Evolutionary conservation across 371 early-diverging fungal genomes (phyloP).

Genomic region (Rhizopus delemar): DNA sequence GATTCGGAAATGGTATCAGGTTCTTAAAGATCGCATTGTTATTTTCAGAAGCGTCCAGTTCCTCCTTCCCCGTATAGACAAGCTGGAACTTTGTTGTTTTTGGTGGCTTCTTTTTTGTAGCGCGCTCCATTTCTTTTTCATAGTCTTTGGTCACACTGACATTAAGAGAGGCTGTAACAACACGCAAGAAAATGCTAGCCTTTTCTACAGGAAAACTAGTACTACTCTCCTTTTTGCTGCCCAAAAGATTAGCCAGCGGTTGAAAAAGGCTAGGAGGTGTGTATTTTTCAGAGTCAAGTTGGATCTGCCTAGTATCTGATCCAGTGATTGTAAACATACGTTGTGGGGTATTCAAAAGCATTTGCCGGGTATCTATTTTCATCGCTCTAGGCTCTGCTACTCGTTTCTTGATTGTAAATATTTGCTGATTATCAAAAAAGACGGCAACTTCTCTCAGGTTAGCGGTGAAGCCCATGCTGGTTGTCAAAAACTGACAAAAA

Average conservation of each 20-base stretch:
- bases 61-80: slow-evolving; percentile 74
- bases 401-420: slow-evolving; percentile 68
- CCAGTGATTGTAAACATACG: slow-evolving; percentile 68
- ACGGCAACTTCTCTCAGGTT: slow-evolving; percentile 69
- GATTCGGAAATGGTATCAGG: slow-evolving; percentile 71
- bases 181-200: slow-evolving; percentile 71
- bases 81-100: slow-evolving; percentile 71
- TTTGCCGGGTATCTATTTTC: slow-evolving; percentile 48
- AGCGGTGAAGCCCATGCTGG: slow-evolving; percentile 84
- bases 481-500: slow-evolving; percentile 80
- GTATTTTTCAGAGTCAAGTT: slow-evolving; percentile 70
- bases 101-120: slow-evolving; percentile 89
- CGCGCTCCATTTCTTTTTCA: slow-evolving; percentile 81
- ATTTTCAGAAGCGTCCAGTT: slow-evolving; percentile 72
- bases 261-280: slow-evolving; percentile 34
- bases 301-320: slow-evolving; percentile 64
- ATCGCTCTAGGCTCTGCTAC: slow-evolving; percentile 65
- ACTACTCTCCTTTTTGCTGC: slow-evolving; percentile 13
- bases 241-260: slow-evolving; percentile 29
- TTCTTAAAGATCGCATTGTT: slow-evolving; percentile 65
- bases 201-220: slow-evolving; percentile 40
- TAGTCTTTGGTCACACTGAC: slow-evolving; percentile 60
- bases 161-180: slow-evolving; percentile 64
- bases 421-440: slow-evolving; percentile 59
- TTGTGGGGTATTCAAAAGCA: slow-evolving; percentile 65